Evolutionary conservation across 108 stramenopile genomes (phyloP).

Genomic region (Skeletonema menzelii): DNA sequence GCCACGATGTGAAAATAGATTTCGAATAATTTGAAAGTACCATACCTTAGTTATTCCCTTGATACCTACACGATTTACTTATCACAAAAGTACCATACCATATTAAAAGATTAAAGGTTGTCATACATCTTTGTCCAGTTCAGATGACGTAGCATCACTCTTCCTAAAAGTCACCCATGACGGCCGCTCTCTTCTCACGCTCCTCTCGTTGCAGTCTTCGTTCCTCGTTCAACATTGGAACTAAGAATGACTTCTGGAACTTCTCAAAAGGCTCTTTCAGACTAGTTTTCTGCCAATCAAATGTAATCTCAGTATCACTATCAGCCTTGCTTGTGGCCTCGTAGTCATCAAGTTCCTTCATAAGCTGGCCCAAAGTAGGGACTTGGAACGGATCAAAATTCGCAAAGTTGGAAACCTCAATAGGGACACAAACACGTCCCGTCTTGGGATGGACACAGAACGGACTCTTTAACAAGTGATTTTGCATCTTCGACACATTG

Average conservation of each 20-base stretch:
- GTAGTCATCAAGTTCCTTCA: conserved; percentile 70
- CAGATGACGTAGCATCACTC: no score
- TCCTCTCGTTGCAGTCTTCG: conserved; percentile 56
- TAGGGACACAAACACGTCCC: conserved; percentile 98
- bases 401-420: conserved; percentile 60
- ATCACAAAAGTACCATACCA: no score
- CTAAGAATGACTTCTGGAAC: conserved; percentile 81
- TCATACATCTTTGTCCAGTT: no score
- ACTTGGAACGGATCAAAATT: conserved; percentile 89
- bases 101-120: no score
- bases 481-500: conserved; percentile 98
- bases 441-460: conserved; percentile 99
- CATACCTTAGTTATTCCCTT: no score
- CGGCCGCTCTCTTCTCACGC: conserved; percentile 75
- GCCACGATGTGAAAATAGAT: no score
- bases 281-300: conserved; percentile 87
- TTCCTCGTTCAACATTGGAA: conserved; percentile 79
- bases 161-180: conserved; percentile 82
- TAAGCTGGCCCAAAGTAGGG: conserved; percentile 77
- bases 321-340: conserved; percentile 16
- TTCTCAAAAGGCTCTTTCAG: conserved; percentile 70
- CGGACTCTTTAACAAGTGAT: conserved; percentile 99
- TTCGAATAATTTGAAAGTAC: no score
- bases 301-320: background rate
- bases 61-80: no score